Evolutionary conservation across 768 basidiomycete genomes (phyloP).

Genomic region (Lyophyllum decastes): DNA sequence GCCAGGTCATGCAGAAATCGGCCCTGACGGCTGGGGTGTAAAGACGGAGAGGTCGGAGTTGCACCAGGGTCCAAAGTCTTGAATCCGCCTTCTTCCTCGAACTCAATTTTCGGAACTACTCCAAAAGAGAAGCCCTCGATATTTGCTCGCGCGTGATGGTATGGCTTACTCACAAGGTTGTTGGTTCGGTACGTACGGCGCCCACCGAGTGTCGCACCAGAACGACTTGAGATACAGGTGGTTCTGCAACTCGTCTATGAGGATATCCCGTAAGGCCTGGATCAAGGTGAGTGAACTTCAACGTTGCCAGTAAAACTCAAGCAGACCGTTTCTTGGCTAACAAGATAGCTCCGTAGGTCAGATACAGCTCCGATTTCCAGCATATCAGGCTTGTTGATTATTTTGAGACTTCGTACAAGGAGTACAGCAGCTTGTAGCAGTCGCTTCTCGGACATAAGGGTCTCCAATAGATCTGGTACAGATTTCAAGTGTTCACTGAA

Average conservation of each 20-base stretch:
- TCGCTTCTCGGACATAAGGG: slow-evolving; percentile 93
- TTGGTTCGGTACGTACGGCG: slow-evolving; percentile 80
- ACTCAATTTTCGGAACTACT: slow-evolving; percentile 68
- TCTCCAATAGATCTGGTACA: slow-evolving; percentile 90
- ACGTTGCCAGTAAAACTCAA: neutral
- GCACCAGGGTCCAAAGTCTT: slow-evolving; percentile 29
- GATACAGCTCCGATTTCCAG: slow-evolving; percentile 92
- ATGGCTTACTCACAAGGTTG: slow-evolving; percentile 56
- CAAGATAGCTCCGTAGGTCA: slow-evolving; percentile 84
- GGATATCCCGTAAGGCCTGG: slow-evolving; percentile 88
- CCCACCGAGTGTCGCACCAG: slow-evolving; percentile 95
- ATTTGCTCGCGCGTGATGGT: neutral
- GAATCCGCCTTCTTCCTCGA: slow-evolving; percentile 50
- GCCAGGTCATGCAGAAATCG: slow-evolving; percentile 67
- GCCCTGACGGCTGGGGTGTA: slow-evolving; percentile 51
- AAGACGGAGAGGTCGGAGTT: slow-evolving; percentile 40
- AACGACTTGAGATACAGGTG: slow-evolving; percentile 98
- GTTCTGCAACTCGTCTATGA: slow-evolving; percentile 93
- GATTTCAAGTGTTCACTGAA: slow-evolving; percentile 84
- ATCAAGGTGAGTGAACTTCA: slow-evolving; percentile 1
- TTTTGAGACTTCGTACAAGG: slow-evolving; percentile 84
- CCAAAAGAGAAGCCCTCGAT: neutral
- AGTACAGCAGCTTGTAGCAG: slow-evolving; percentile 87
- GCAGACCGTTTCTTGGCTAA: slow-evolving; percentile 81
- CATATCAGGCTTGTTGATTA: slow-evolving; percentile 91